A percentile compares a stretch with the other conserved stretches of the same genome.
Conservation (phyloP, 1,139 yeast species). For the Saccharomyces pastorianus region DNA sequence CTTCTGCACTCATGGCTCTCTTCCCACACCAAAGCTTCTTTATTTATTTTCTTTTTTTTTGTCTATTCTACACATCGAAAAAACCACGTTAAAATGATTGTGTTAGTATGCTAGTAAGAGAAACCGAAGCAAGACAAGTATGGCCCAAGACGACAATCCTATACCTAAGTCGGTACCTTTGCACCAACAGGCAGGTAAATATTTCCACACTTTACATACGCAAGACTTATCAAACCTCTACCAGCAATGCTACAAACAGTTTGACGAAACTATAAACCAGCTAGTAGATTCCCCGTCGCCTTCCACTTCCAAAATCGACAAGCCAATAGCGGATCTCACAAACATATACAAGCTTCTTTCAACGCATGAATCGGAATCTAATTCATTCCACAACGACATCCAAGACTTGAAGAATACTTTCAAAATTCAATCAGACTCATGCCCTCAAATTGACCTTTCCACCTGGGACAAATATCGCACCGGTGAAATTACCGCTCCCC, state of each 20-base stretch:
- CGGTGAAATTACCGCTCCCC: conserved; percentile 9
- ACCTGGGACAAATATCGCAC: conserved; percentile 13
- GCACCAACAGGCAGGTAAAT: conserved; percentile 10
- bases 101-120: background rate
- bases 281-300: conserved; percentile 8
- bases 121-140: background rate
- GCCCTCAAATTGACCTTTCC: background rate
- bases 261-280: conserved; percentile 14
- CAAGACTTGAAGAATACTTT: conserved; percentile 6
- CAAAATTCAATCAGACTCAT: conserved; percentile 5
- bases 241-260: conserved; percentile 10
- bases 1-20: background rate
- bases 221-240: conserved; percentile 8
- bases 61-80: background rate
- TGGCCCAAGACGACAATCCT: background rate
- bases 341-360: conserved; percentile 4
- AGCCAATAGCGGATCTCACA: conserved; percentile 5
- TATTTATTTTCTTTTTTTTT: background rate
- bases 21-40: background rate
- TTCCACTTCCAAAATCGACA: conserved; percentile 5
- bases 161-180: conserved; percentile 16
- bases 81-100: background rate
- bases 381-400: background rate
- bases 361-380: conserved; percentile 1
- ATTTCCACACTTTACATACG: conserved; percentile 11